A percentile compares a stretch with the other conserved stretches of the same genome.
These are phyloP conservation scores for Circinella minor DNA, from an alignment of 371 early-diverging fungal species.

Conservation along the genomic window DNA sequence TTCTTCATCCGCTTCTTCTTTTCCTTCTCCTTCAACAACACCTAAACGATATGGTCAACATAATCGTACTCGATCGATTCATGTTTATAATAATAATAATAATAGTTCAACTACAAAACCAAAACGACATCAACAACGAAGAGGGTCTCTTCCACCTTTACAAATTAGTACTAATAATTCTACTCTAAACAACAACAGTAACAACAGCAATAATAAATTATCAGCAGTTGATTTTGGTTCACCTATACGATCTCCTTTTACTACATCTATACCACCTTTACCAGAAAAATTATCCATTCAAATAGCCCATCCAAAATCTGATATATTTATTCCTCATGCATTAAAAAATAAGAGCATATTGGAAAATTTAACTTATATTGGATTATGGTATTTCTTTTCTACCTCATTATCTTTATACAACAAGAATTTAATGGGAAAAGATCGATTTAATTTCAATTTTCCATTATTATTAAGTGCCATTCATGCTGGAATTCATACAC, in stretches of 20 bases:
- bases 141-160: constrained; percentile 26
- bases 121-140: constrained; percentile 6
- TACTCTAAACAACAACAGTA: too few relatives aligned
- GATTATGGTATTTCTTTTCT: constrained; percentile 72
- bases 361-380: constrained; percentile 52
- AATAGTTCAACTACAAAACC: neutral
- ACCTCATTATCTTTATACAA: constrained; percentile 84
- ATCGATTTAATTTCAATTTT: constrained; percentile 76
- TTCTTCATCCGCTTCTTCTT: neutral
- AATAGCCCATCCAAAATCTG: constrained; percentile 28
- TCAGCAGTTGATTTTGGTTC: constrained; percentile 23
- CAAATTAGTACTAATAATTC: constrained; percentile 5
- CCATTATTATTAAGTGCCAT: constrained; percentile 81
- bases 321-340: constrained; percentile 15
- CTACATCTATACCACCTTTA: constrained; percentile 23
- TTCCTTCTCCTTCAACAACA: constrained; percentile 1
- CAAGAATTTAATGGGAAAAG: constrained; percentile 74
- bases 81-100: constrained; percentile 6
- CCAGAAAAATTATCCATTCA: constrained; percentile 31
- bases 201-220: constrained; percentile 13
- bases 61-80: constrained; percentile 19
- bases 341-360: constrained; percentile 24
- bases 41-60: constrained; percentile 7
- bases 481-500: constrained; percentile 67
- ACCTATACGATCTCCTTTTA: constrained; percentile 25